Conservation (phyloP, 139 green algal species). For the Nannochloris sp. region DNA sequence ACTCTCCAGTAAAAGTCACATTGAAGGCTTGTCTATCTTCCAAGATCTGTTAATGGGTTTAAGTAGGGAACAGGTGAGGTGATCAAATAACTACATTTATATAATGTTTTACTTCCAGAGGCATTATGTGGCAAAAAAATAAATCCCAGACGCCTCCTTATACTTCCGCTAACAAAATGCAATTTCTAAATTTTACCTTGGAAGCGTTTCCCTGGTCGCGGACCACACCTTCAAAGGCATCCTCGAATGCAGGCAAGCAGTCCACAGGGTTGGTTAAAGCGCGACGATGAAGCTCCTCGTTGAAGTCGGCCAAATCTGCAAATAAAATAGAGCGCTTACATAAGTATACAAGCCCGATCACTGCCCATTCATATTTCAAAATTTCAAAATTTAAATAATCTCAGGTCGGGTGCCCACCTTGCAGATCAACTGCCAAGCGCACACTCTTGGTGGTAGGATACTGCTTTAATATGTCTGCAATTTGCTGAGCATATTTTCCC, state of each 20-base stretch:
- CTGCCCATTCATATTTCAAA: not conserved
- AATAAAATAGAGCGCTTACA: not conserved
- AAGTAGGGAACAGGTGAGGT: too few relatives aligned
- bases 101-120: too few relatives aligned
- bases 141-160: too few relatives aligned
- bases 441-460: conserved; percentile 13
- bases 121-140: too few relatives aligned
- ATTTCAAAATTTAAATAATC: too few relatives aligned
- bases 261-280: conserved; percentile 67
- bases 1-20: conserved; percentile 82
- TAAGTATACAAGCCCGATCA: not conserved
- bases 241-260: conserved; percentile 76
- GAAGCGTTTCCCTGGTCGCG: conserved; percentile 9
- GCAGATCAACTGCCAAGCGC: conserved; percentile 36
- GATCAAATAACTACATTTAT: too few relatives aligned
- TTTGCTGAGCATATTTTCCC: conserved; percentile 44
- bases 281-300: conserved; percentile 54
- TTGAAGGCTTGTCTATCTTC: conserved; percentile 38
- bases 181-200: too few relatives aligned
- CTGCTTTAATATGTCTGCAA: conserved; percentile 44
- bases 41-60: conserved; percentile 31
- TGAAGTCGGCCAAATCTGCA: conserved; percentile 69
- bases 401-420: conserved; percentile 13
- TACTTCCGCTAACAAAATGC: too few relatives aligned
- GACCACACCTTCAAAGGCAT: conserved; percentile 72